Evolutionary conservation across 257 asterid species (phyloP), one percentile per base, ranked within the genome.

Genomic region (Misopates orontium): DNA sequence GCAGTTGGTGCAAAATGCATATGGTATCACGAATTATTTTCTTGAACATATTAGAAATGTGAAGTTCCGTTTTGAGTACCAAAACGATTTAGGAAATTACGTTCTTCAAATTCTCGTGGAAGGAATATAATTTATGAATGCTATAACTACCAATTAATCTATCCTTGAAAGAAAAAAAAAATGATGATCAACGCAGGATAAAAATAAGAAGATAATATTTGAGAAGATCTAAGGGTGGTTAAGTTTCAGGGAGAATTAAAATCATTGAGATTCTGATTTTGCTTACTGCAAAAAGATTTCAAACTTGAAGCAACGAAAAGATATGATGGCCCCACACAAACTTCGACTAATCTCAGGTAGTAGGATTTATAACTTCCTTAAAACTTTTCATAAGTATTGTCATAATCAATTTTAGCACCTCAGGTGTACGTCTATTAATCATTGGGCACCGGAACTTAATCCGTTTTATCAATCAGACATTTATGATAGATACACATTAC

Each of bases 201-300:
- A 36, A 36, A 36, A 36, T 36, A 36, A 36, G 8, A 5, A 36
- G 42, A 36, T 36, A 36, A 36, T 6, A 20, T 59, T 19, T 36
- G 28, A 1, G 51, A 20, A 59, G 65, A 66, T 70, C 66, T 51
- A 53, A 60, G 75, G 47, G 82, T 70, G 44, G 78, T 73, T 66
- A 67, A 47, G 67, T 68, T 71, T 40, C 56, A 48, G 10, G 42
- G 42, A 36, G 71, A 76, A 67, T 79, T 60, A 67, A 73, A 59
- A 82, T 80, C 81, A 70, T 70, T 59, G 49, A 69, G 85, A 82
- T 85, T 80, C 81, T 68, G 82, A 85, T 79, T 82, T 70, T 62
- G 63, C 61, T 22, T 18, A 50, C n/a, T n/a, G n/a, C 59, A 47
- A 49, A 69, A 68, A 55, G 18, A 51, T 47, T 72, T 60, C 76